Evolutionary conservation across 2,329 filamentous ascomycete species (phyloP).

Genomic region (Phyllosticta capitalensis): DNA sequence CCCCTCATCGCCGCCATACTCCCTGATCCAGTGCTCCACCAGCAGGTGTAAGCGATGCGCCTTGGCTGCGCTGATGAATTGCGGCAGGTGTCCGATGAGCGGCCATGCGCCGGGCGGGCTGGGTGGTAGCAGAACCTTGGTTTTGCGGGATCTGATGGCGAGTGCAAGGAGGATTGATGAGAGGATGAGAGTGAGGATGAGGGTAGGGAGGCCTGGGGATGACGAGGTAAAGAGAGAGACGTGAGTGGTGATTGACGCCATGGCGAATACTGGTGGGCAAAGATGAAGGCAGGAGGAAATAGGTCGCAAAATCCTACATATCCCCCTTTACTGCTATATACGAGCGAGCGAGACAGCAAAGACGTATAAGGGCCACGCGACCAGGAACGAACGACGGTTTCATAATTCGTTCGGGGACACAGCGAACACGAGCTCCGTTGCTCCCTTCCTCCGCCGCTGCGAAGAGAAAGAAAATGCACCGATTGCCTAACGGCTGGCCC

Average conservation of each 20-base stretch:
- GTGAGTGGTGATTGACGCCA: neutral
- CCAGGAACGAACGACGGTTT: no score
- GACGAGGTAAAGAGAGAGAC: neutral
- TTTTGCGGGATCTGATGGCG: neutral
- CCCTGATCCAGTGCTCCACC: neutral
- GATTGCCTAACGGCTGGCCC: no score
- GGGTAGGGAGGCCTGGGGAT: neutral
- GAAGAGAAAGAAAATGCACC: no score
- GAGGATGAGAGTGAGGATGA: neutral
- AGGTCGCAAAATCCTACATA: no score
- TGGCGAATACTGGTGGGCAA: no score
- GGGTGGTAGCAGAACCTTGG: neutral
- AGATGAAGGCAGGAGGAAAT: no score
- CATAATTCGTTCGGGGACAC: no score
- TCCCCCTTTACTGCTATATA: no score
- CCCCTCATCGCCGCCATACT: conserved; percentile 12
- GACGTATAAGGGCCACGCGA: no score
- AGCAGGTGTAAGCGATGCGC: neutral
- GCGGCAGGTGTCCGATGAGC: neutral
- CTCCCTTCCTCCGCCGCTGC: no score
- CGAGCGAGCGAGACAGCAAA: no score
- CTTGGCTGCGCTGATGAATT: neutral
- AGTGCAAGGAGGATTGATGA: neutral
- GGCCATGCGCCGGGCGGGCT: neutral
- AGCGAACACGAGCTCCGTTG: no score